Evolutionary conservation across 371 early-diverging fungal species (phyloP).

Genomic region (Amoeboaphelidium occidentale): DNA sequence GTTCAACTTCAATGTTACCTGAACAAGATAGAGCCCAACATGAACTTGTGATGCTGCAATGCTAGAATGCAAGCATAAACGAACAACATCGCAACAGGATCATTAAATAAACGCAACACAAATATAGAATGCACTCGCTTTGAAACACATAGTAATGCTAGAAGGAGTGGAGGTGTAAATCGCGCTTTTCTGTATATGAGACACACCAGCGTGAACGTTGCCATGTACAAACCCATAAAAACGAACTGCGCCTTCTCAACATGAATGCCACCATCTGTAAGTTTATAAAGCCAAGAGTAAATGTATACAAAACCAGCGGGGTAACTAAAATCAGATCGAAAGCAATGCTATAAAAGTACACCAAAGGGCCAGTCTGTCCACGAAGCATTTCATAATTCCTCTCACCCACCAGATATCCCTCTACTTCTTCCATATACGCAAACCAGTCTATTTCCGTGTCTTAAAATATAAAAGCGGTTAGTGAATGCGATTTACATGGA

Average conservation of each 20-base stretch:
- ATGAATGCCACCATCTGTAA: slow-evolving; percentile 39
- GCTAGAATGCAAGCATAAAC: slow-evolving; percentile 32
- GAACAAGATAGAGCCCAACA: slow-evolving; percentile 25
- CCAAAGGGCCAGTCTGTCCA: slow-evolving; percentile 84
- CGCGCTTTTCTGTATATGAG: slow-evolving; percentile 17
- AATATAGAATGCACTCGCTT: slow-evolving; percentile 72
- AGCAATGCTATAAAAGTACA: slow-evolving; percentile 18
- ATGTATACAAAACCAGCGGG: slow-evolving; percentile 82
- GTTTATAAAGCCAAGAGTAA: slow-evolving; percentile 34
- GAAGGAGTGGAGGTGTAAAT: slow-evolving; percentile 26
- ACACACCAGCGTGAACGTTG: slow-evolving; percentile 31
- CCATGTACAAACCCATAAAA: slow-evolving; percentile 44
- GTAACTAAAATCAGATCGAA: slow-evolving; percentile 22
- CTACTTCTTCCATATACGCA: slow-evolving; percentile 79
- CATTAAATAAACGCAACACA: slow-evolving; percentile 70
- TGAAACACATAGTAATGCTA: slow-evolving; percentile 35
- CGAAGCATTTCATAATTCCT: slow-evolving; percentile 42
- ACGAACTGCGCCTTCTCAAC: slow-evolving; percentile 48
- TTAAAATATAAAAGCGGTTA: slow-evolving; percentile 4
- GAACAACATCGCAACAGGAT: slow-evolving; percentile 59
- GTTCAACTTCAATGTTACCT: slow-evolving; percentile 18
- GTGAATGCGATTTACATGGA: too few relatives aligned
- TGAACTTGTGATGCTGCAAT: slow-evolving; percentile 25
- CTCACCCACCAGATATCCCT: slow-evolving; percentile 45
- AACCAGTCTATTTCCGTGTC: slow-evolving; percentile 87